phyloP scores from a whole-genome alignment of 495 filamentous ascomycete genomes.

The Hypoxylon rickii region DNA sequence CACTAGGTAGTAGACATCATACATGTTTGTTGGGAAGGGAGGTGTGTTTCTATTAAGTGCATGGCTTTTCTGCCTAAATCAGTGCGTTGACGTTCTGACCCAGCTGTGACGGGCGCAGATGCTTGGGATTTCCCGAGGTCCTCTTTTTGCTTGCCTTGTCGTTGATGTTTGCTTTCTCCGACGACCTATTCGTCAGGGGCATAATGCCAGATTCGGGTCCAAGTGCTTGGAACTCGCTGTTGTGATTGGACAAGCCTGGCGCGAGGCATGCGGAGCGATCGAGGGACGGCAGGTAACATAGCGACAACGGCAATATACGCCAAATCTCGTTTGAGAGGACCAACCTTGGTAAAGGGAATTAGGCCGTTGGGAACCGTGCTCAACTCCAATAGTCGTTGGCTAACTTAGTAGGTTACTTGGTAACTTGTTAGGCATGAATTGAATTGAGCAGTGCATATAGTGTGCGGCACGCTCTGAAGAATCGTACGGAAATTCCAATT shows the following conservation, averaged over 20 bases:
- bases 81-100: slow-evolving; percentile 20
- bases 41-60: slow-evolving; percentile 25
- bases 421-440: slow-evolving; percentile 29
- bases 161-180: slow-evolving; percentile 29
- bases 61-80: slow-evolving; percentile 19
- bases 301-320: slow-evolving; percentile 21
- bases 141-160: slow-evolving; percentile 17
- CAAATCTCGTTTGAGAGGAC: slow-evolving; percentile 24
- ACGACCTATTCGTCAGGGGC: slow-evolving; percentile 14
- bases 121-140: not conserved
- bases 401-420: too few species aligned
- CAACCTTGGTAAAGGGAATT: slow-evolving; percentile 18
- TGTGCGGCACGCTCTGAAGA: slow-evolving; percentile 1
- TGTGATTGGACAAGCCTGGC: slow-evolving; percentile 12
- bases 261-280: slow-evolving; percentile 14
- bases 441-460: slow-evolving; percentile 2
- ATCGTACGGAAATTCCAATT: slow-evolving; percentile 8
- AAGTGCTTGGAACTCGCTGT: slow-evolving; percentile 31
- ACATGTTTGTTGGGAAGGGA: too few species aligned
- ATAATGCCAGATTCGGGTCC: slow-evolving; percentile 25
- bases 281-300: slow-evolving; percentile 29
- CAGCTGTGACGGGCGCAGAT: slow-evolving; percentile 21
- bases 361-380: not conserved
- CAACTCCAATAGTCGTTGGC: too few species aligned
- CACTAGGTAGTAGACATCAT: too few species aligned